Evolutionary conservation across 2,329 filamentous ascomycete genomes (phyloP).

Genomic region (Aspergillus hortae): DNA sequence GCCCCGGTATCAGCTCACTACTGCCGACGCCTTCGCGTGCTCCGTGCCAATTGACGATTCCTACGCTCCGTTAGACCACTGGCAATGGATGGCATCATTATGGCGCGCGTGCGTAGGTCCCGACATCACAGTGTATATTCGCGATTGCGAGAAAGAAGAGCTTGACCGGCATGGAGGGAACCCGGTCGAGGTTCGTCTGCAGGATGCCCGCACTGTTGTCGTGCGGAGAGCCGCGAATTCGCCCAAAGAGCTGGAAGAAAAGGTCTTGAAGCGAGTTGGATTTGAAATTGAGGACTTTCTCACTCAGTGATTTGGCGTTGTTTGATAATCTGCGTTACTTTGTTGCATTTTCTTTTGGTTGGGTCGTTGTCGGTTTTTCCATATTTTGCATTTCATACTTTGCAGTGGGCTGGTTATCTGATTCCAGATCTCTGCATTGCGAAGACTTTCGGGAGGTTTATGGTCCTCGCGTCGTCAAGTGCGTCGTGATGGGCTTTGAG

Average conservation of each 20-base stretch:
- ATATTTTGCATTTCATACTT: not conserved
- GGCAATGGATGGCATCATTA: constrained; percentile 94
- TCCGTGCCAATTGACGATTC: constrained; percentile 70
- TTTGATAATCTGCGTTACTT: constrained; percentile 1
- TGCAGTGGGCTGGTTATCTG: not conserved
- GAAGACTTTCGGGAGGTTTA: not conserved
- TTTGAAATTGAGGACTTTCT: constrained; percentile 82
- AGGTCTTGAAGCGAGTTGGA: constrained; percentile 67
- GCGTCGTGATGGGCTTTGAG: no score
- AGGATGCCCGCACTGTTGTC: constrained; percentile 49
- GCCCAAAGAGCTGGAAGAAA: constrained; percentile 56
- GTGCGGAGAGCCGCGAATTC: constrained; percentile 44
- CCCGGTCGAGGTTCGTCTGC: constrained; percentile 55
- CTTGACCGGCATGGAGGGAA: constrained; percentile 39
- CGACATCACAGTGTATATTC: constrained; percentile 55
- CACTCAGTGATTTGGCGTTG: constrained; percentile 28
- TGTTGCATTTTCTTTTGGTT: not conserved
- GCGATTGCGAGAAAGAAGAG: constrained; percentile 39
- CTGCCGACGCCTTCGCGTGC: constrained; percentile 71
- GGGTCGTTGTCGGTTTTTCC: not conserved
- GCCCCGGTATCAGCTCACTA: constrained; percentile 73
- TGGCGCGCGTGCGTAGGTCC: constrained; percentile 84
- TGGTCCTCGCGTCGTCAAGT: no score
- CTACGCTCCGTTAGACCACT: constrained; percentile 83
- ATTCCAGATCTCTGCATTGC: not conserved